Conservation (phyloP, 208 protist genomes). For the Naegleria gruberi region DNA sequence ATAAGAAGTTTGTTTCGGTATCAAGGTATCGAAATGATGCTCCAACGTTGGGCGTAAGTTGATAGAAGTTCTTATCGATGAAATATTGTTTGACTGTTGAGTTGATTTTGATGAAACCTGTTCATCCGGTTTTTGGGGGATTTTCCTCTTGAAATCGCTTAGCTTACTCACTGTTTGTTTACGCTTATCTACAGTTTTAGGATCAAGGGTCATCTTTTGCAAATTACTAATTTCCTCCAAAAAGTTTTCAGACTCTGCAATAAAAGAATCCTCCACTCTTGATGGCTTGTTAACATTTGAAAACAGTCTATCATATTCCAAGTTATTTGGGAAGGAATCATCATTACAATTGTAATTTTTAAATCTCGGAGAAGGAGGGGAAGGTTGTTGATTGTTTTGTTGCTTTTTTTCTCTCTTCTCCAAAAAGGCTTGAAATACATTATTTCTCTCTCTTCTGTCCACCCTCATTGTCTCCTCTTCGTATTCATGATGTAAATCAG, state of each 20-base stretch:
- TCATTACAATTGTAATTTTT: too few relatives aligned
- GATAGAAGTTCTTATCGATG: background rate
- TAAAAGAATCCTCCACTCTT: background rate
- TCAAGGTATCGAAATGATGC: too few relatives aligned
- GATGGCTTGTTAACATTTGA: background rate
- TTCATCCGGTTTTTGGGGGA: background rate
- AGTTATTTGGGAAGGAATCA: background rate
- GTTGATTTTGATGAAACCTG: background rate
- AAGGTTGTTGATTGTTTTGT: background rate
- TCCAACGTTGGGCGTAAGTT: too few relatives aligned
- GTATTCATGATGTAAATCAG: background rate
- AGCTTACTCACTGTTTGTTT: background rate
- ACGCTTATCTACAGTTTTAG: background rate
- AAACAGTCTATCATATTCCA: background rate
- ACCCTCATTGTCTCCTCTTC: background rate
- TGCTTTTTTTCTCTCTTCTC: background rate
- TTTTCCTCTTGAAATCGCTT: background rate
- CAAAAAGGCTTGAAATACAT: background rate
- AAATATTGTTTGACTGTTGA: background rate
- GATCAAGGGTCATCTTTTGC: background rate
- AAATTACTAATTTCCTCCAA: background rate
- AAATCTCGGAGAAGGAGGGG: background rate
- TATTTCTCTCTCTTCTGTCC: background rate
- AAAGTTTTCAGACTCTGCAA: background rate
- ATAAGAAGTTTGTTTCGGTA: too few relatives aligned